Evolutionary conservation across 306 rosid genomes (phyloP).

Genomic region (Quercus alba): DNA sequence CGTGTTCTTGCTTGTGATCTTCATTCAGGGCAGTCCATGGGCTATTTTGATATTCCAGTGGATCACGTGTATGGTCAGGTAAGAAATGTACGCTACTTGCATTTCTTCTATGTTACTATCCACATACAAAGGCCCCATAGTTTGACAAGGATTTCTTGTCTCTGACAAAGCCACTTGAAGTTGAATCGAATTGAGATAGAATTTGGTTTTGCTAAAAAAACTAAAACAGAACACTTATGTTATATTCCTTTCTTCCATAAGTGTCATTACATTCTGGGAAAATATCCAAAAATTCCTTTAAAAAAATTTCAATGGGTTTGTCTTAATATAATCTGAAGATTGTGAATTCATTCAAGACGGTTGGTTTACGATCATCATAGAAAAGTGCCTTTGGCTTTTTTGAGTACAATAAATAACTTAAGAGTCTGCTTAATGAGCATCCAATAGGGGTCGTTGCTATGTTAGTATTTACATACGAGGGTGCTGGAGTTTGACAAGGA

Average conservation of each 20-base stretch:
- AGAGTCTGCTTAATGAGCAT: too few species aligned
- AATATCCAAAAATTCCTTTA: too few species aligned
- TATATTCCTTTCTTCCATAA: not conserved
- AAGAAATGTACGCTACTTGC: conserved; percentile 4
- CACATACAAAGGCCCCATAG: not conserved
- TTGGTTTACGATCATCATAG: not conserved
- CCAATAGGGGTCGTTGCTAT: not conserved
- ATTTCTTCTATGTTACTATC: not conserved
- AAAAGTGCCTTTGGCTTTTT: not conserved
- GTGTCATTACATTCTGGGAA: not conserved
- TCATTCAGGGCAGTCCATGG: conserved; percentile 99
- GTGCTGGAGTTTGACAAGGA: conserved; percentile 2
- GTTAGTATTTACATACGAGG: not conserved
- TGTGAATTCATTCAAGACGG: not conserved
- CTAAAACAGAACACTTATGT: not conserved
- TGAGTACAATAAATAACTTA: too few species aligned
- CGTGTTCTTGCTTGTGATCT: conserved; percentile 99
- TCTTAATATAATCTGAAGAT: not conserved
- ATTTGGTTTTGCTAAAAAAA: not conserved
- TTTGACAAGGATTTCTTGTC: not conserved
- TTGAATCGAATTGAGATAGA: not conserved
- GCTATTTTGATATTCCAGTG: conserved; percentile 97
- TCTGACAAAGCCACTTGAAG: not conserved
- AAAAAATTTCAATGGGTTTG: not conserved
- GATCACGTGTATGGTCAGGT: conserved; percentile 99